Evolutionary conservation across 2,329 filamentous ascomycete species (phyloP).

Genomic region (Escovopsis weberi): DNA sequence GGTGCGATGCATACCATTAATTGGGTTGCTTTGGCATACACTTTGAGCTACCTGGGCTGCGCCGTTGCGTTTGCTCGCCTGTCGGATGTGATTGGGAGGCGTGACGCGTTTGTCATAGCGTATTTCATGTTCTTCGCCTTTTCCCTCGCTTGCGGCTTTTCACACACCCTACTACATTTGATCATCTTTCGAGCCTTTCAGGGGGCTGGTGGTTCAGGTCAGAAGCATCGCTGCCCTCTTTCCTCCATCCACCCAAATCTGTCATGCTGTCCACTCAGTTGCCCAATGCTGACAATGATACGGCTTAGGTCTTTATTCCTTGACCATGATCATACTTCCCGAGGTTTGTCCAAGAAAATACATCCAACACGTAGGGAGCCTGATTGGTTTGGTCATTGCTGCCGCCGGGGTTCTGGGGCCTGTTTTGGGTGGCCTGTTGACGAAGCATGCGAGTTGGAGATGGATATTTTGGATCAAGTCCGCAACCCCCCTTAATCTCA

Average conservation of each 20-base stretch:
- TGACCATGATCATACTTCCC: constrained; percentile 40
- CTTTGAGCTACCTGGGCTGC: constrained; percentile 41
- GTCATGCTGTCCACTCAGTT: not conserved
- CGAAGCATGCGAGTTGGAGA: constrained; percentile 34
- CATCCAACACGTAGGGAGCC: constrained; percentile 27
- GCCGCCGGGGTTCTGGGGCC: constrained; percentile 36
- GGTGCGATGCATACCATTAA: constrained; percentile 29
- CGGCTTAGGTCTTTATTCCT: constrained; percentile 32
- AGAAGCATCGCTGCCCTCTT: constrained; percentile 5
- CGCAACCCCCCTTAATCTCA: no score
- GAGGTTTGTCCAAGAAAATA: constrained; percentile 30
- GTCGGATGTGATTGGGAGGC: constrained; percentile 40
- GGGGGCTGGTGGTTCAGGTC: constrained; percentile 36
- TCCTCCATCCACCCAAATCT: not conserved
- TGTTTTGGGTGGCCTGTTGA: constrained; percentile 35
- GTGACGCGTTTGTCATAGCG: constrained; percentile 33
- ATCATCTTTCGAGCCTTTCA: constrained; percentile 34
- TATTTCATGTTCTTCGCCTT: constrained; percentile 41
- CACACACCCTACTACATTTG: constrained; percentile 23
- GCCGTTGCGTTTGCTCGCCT: constrained; percentile 40
- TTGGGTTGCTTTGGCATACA: constrained; percentile 42
- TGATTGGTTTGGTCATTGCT: constrained; percentile 35
- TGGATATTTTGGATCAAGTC: constrained; percentile 49
- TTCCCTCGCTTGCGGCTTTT: constrained; percentile 37
- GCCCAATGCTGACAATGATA: not conserved